These are phyloP conservation scores for Thinopyrum elongatum DNA, from an alignment of 176 grass and related monocot species.

Conservation along the genomic window DNA sequence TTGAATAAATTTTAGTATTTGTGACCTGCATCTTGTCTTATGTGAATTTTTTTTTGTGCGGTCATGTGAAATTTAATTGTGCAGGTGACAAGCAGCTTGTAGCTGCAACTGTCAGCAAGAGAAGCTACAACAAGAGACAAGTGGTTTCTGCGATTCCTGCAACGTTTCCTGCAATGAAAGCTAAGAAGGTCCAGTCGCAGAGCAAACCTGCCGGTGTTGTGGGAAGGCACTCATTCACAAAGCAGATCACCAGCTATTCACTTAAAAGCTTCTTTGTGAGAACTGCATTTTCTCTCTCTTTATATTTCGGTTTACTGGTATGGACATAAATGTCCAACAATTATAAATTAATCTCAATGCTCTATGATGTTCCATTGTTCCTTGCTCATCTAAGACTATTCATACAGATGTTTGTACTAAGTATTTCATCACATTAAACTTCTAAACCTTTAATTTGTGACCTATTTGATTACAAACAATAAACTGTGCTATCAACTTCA, in stretches of 20 bases:
- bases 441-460: neutral
- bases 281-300: neutral
- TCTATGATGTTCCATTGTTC: neutral
- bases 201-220: neutral
- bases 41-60: too few species aligned
- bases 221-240: neutral
- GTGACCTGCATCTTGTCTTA: neutral
- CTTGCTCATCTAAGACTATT: neutral
- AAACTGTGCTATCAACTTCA: neutral
- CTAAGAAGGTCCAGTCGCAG: neutral
- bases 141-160: neutral
- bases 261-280: neutral
- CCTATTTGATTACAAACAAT: neutral
- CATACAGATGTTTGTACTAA: neutral
- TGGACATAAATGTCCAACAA: neutral
- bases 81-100: neutral
- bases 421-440: neutral
- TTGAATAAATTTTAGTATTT: neutral
- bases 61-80: neutral
- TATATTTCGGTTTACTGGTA: neutral
- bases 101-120: constrained; percentile 12
- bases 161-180: neutral
- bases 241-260: neutral
- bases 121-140: neutral
- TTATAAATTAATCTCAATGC: neutral